Percentiles rank a stretch among this genome's conserved stretches.
phyloP scores from a whole-genome alignment of 768 basidiomycete genomes.

The Russula sp. region DNA sequence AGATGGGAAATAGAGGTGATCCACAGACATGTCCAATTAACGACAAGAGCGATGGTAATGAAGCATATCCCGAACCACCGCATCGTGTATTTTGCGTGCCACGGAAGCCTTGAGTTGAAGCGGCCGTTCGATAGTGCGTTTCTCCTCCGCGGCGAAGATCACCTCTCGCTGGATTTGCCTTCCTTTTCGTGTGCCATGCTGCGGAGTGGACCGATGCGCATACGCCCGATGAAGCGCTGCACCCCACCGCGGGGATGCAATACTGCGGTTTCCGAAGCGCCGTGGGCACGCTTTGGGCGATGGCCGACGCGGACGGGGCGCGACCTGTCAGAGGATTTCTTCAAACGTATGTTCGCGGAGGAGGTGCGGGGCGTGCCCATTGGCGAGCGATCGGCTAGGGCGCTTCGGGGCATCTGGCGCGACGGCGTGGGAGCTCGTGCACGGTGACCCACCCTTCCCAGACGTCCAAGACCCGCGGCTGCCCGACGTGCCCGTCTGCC shows the following conservation, averaged over 20 bases:
- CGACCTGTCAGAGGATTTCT: constrained; percentile 2
- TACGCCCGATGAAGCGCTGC: not conserved
- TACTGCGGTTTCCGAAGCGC: too few relatives aligned
- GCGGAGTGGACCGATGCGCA: not conserved
- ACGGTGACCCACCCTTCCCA: constrained; percentile 20
- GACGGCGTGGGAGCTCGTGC: constrained; percentile 23
- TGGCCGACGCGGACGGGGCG: constrained; percentile 9
- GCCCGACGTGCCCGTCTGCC: not conserved
- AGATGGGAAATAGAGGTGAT: not conserved
- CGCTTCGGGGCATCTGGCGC: constrained; percentile 11
- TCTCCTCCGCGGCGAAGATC: not conserved
- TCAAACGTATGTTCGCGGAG: not conserved
- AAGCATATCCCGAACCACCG: not conserved
- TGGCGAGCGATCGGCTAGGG: not conserved
- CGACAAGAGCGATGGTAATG: not conserved
- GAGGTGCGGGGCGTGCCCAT: not conserved
- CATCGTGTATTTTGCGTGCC: constrained; percentile 9
- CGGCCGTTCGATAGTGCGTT: constrained; percentile 3
- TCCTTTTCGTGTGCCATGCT: not conserved
- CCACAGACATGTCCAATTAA: not conserved
- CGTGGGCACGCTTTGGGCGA: not conserved
- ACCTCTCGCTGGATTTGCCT: not conserved
- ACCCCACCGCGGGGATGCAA: too few relatives aligned
- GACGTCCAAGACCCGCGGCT: constrained; percentile 21
- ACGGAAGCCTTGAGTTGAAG: constrained; percentile 1